Evolutionary conservation across 164 flowering plant species (phyloP).

Genomic region (Macadamia tetraphylla): DNA sequence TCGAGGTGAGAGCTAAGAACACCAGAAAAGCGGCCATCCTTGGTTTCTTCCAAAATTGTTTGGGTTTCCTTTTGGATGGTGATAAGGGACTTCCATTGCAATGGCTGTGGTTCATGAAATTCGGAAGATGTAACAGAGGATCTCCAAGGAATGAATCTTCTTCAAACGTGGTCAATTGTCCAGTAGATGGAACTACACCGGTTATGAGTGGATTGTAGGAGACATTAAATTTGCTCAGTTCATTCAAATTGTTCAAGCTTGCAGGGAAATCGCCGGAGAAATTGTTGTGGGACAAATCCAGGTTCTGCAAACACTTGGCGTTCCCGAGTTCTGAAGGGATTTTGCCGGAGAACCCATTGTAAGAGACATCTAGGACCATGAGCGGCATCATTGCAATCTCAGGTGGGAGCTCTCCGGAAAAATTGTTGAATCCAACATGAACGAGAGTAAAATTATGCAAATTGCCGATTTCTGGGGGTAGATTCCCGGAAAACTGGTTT

Average conservation of each 20-base stretch:
- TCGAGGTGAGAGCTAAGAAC: constrained; percentile 27
- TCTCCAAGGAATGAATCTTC: constrained; percentile 62
- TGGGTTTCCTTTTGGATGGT: neutral
- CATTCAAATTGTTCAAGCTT: constrained; percentile 43
- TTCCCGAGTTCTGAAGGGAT: constrained; percentile 57
- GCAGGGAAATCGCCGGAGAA: constrained; percentile 71
- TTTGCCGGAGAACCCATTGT: constrained; percentile 52
- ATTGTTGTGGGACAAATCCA: constrained; percentile 79
- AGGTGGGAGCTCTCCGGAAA: constrained; percentile 54
- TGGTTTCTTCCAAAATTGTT: constrained; percentile 1
- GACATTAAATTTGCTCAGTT: constrained; percentile 77
- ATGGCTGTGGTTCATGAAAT: constrained; percentile 22
- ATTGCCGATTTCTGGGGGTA: constrained; percentile 52
- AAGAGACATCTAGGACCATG: constrained; percentile 54
- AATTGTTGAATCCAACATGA: constrained; percentile 49
- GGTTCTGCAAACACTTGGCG: constrained; percentile 58
- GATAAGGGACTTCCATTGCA: neutral
- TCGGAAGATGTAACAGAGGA: constrained; percentile 46
- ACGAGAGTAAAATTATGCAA: constrained; percentile 67
- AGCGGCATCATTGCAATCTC: constrained; percentile 48
- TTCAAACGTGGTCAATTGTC: constrained; percentile 78
- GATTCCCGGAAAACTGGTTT: constrained; percentile 53
- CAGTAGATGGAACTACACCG: constrained; percentile 60
- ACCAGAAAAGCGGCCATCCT: constrained; percentile 21
- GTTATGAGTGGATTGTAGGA: constrained; percentile 68